Conservation (phyloP, 2,329 filamentous ascomycete genomes). For the Pseudocercospora cruenta region DNA sequence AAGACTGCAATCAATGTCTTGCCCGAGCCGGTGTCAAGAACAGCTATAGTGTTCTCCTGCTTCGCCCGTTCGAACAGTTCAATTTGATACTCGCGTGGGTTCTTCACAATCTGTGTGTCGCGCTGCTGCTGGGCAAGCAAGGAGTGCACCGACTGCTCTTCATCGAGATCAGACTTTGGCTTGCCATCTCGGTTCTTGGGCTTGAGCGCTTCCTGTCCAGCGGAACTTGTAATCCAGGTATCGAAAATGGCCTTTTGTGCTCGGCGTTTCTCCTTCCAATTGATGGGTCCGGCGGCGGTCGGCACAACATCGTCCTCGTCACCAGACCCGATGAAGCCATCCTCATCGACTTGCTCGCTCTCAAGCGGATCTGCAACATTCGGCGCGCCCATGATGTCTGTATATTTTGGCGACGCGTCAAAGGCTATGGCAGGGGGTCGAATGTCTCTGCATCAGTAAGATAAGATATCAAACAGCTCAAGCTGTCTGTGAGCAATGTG, state of each 20-base stretch:
- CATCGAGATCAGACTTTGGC: constrained; percentile 44
- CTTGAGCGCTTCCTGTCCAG: constrained; percentile 47
- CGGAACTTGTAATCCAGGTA: constrained; percentile 47
- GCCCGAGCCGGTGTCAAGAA: constrained; percentile 91
- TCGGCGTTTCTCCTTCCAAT: constrained; percentile 42
- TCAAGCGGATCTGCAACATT: neutral
- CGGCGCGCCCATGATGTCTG: constrained; percentile 19
- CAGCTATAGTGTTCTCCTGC: constrained; percentile 82
- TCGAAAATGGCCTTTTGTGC: constrained; percentile 49
- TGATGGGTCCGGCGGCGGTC: constrained; percentile 28
- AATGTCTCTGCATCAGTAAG: neutral
- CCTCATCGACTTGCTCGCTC: constrained; percentile 7
- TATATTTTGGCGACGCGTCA: neutral
- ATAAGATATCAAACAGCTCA: neutral
- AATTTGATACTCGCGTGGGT: constrained; percentile 85
- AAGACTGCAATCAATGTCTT: constrained; percentile 96
- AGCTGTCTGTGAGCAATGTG: neutral
- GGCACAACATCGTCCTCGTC: constrained; percentile 27
- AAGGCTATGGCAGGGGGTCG: neutral
- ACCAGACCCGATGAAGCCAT: constrained; percentile 24
- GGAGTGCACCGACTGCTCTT: constrained; percentile 56
- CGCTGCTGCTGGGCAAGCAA: constrained; percentile 57
- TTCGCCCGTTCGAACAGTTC: constrained; percentile 91
- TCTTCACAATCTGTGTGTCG: constrained; percentile 65
- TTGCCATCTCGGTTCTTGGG: constrained; percentile 42